Evolutionary conservation across 345 rosid species (phyloP), one percentile per base, ranked within the genome.

Genomic region (Hibiscus trionum): DNA sequence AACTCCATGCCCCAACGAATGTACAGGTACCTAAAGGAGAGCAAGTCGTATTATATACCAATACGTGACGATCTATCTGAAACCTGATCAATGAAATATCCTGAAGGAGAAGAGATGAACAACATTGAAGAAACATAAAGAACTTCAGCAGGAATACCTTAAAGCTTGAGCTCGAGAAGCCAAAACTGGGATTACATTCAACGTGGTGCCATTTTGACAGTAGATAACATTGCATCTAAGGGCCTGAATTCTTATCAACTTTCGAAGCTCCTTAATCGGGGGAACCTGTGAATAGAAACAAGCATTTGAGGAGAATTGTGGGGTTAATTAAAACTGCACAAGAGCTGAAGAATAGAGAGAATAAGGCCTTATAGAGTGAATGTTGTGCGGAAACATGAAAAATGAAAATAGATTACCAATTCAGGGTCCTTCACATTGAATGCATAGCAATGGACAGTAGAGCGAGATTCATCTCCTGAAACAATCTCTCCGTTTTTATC

Each of bases 81-180:
- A 39, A 71, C 55, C 24, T 21, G 21, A 35, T 19, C 16, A 15
- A 58, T 39, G 26, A 11, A 33, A 24, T 4, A n/a, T 53, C 61
- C 11, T 10, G 55, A 21, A 7, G 0, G 63, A 7, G 29, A 29
- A 27, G 33, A 71, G 3, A 46, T 2, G 29, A 21, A 39, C 3
- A 5, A 39, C 6, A 7, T 4, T 11, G 8, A 21, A 72, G 57
- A 17, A 60, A 50, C 9, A 65, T 60, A 62, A 39, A 4, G 33
- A 31, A 68, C 12, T 5, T 39, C 5, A 35, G 10, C 27, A 6
- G 1, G 42, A 5, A 7, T 84, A 89, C 97, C 95, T 88, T 53
- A 89, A 88, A 64, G 97, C 95, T 66, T 91, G 97, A 69, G 91
- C 82, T 44, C 93, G 86, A 61, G 97, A 91, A 68, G 97, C 95